Evolutionary conservation across 108 stramenopile species (phyloP), one percentile per base, ranked within the genome.

Genomic region (Cyclotella kingstonii): DNA sequence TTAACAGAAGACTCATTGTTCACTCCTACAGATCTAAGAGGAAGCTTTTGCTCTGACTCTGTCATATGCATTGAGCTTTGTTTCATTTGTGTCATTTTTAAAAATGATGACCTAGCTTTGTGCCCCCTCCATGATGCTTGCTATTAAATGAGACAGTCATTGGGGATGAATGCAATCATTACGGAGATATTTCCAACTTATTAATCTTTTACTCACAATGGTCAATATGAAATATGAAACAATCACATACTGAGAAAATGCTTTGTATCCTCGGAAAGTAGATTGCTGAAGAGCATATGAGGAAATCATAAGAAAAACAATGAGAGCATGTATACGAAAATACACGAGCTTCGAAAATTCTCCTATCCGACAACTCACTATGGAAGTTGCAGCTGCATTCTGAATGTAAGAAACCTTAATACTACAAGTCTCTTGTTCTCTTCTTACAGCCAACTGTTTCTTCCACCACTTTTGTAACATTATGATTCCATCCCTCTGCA

Each of bases 241-340:
- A 1, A 60, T 59, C 9, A 68, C 68, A 53, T 52, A 68, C 22
- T 49, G 46, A n/a, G 48, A 49, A 27, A 60, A 68, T 5, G 36
- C 56, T 51, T 39, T 35, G 48, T 48, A 68, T 39, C 66, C 66
- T 48, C 66, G 40, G 25, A 58, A 68, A 28, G 54, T 35, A 10
- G 54, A 48, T 54, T 58, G 53, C 54, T 55, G 23, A n/a, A n/a
- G n/a, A n/a, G n/a, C n/a, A n/a, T n/a, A n/a, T n/a, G n/a, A n/a
- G n/a, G n/a, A n/a, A n/a, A n/a, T n/a, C n/a, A n/a, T n/a, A n/a
- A n/a, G n/a, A n/a, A n/a, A n/a, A n/a, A n/a, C n/a, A n/a, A n/a
- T n/a, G 15, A 0, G 22, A 22, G 8, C 26, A 2, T 2, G 26
- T 17, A 25, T 26, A 11, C 29, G 49, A 0, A 27, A n/a, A n/a